A percentile compares a stretch with the other conserved stretches of the same genome.
phyloP scores from a whole-genome alignment of 805 yeast species.

The Metschnikowia santaceciliae region DNA sequence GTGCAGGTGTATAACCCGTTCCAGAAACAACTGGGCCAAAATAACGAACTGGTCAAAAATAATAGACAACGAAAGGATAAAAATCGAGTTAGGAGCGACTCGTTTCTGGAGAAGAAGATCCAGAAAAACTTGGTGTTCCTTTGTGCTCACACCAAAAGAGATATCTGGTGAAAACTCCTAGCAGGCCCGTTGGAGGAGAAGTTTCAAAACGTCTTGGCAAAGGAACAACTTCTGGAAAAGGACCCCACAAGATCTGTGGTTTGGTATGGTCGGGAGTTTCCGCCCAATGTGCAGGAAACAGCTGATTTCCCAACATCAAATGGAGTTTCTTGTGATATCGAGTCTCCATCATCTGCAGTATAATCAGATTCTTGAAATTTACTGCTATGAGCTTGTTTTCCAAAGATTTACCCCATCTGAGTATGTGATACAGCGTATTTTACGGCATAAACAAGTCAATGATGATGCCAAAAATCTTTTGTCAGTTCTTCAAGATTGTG shows the following conservation, averaged over 20 bases:
- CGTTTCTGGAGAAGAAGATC: slow-evolving; percentile 7
- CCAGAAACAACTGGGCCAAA: not conserved
- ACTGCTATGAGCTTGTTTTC: slow-evolving; percentile 1
- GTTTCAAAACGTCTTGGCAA: too few relatives aligned
- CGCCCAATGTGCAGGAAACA: not conserved
- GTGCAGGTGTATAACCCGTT: slow-evolving; percentile 24
- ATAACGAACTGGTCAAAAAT: too few relatives aligned
- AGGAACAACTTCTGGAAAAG: too few relatives aligned
- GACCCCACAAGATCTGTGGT: too few relatives aligned
- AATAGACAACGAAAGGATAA: not conserved
- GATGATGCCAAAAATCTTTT: not conserved
- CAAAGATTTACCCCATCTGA: not conserved
- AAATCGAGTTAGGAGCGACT: not conserved
- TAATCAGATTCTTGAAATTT: slow-evolving; percentile 10
- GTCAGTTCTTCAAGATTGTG: not conserved
- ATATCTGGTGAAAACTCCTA: too few relatives aligned
- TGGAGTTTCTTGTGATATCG: slow-evolving; percentile 17
- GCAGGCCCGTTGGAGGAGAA: too few relatives aligned
- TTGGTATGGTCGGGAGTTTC: too few relatives aligned
- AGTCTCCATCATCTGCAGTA: slow-evolving; percentile 8
- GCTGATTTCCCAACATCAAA: slow-evolving; percentile 11
- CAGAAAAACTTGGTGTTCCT: slow-evolving; percentile 41
- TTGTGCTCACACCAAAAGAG: slow-evolving; percentile 48
- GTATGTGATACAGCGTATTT: not conserved
- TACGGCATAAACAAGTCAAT: not conserved